Base-by-base conservation (phyloP, 1,139 yeast genomes). In the Blastobotrys ciferrii region DNA sequence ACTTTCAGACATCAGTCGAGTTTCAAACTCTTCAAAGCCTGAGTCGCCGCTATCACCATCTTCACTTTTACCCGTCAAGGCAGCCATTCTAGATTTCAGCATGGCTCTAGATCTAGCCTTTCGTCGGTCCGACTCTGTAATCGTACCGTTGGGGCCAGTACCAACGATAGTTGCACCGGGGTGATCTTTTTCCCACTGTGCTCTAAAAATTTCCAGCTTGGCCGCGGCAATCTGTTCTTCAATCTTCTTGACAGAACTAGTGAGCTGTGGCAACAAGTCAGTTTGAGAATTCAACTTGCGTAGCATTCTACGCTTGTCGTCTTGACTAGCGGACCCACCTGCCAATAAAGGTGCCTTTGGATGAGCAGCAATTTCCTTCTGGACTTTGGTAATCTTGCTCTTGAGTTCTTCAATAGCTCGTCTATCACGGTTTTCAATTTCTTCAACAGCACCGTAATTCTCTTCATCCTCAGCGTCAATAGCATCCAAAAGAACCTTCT, bases 31-130 rank as follows among this genome's bases (percentile, higher is more conserved):
- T 48, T 78, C 84, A 47, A 74, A 68, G 48, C 74, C 82, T 18
- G 58, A 53, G 18, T 52, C 58, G 13, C 55, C 55, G 13, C 75
- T 68, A 4, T 33, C 45, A 45, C 75, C 72, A 2, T 77, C 73
- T 5, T 72, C 68, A 1, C 82, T 73, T 53, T 81, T 81, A 1
- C 97, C 98, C 0, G 97, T 89, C 57, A 92, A 74, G 6, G 92
- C 87, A 17, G 96, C 95, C 95, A 91, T 88, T 56, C 95, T 76
- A 40, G 91, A 85, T 56, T 82, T 83, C 56, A 91, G 73, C 50
- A 82, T 69, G 44, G 92, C 92, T 61, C 86, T 84, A 39, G 87
- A 82, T 58, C 79, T 83, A 44, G 89, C 92, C 60, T 85, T 85
- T 51, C 85, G 77, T 52, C 86, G 77, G 62, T 91, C 97, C 13